phyloP scores from a whole-genome alignment of 2,329 filamentous ascomycete genomes.

The Talaromyces sp. region DNA sequence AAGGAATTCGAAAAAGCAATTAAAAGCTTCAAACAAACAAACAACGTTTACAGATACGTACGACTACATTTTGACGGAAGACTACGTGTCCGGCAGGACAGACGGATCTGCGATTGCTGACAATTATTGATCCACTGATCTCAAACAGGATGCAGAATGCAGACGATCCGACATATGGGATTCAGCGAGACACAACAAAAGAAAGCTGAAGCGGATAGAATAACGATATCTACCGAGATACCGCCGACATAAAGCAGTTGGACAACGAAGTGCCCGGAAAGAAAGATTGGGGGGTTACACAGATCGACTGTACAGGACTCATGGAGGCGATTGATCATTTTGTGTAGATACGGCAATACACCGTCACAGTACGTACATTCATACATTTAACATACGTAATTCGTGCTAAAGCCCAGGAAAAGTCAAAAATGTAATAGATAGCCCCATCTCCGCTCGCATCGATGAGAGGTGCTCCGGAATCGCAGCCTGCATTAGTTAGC shows the following conservation, averaged over 20 bases:
- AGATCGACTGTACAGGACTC: not conserved
- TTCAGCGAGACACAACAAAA: not conserved
- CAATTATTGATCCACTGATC: constrained; percentile 4
- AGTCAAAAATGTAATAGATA: not conserved
- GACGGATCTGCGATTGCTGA: not conserved
- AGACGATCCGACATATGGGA: not conserved
- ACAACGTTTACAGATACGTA: not conserved
- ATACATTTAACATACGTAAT: not conserved
- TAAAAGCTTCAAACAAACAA: not conserved
- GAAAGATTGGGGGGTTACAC: not conserved
- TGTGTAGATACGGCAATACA: not conserved
- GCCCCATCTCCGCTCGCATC: not conserved
- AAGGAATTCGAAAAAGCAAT: not conserved
- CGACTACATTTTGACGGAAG: not conserved
- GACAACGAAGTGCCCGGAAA: not conserved
- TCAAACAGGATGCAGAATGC: not conserved
- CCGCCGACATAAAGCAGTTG: not conserved
- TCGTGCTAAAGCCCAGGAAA: not conserved
- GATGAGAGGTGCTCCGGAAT: not conserved
- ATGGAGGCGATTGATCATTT: not conserved
- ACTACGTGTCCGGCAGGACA: not conserved
- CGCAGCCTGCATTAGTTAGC: not conserved
- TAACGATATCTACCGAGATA: not conserved
- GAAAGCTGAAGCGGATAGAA: not conserved
- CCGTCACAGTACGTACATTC: not conserved